These are phyloP conservation scores for Sordariomycetes sp. DNA, from an alignment of 2,329 filamentous ascomycete species.

Conservation along the genomic window DNA sequence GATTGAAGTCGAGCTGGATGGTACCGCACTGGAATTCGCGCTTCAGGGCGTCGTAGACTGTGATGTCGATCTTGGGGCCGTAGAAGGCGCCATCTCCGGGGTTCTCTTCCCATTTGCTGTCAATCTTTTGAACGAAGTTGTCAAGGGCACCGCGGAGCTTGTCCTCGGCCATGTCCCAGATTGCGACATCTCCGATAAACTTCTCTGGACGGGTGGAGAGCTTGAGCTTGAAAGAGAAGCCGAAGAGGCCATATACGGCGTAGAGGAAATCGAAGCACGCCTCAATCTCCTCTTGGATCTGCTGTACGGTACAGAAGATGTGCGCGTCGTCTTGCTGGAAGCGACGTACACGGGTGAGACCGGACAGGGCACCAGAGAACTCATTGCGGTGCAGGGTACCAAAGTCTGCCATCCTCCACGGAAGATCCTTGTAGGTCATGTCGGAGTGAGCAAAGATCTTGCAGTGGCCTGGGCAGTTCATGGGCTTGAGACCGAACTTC, in stretches of 20 bases:
- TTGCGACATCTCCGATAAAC: constrained; percentile 75
- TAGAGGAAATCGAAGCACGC: constrained; percentile 81
- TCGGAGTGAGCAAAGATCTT: constrained; percentile 77
- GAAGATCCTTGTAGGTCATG: constrained; percentile 76
- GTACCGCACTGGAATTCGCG: constrained; percentile 58
- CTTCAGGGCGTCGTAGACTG: constrained; percentile 77
- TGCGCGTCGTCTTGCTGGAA: constrained; percentile 97
- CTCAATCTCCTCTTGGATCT: constrained; percentile 48
- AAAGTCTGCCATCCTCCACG: constrained; percentile 90
- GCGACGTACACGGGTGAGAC: constrained; percentile 82
- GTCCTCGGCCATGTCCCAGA: constrained; percentile 82
- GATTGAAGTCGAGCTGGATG: constrained; percentile 88
- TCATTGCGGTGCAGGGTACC: constrained; percentile 94
- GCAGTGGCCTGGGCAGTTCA: constrained; percentile 97
- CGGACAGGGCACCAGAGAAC: constrained; percentile 81
- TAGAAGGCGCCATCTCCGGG: constrained; percentile 97
- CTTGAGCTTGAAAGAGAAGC: constrained; percentile 77
- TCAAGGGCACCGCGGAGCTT: constrained; percentile 73
- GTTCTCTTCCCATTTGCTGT: constrained; percentile 79
- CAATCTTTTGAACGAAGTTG: constrained; percentile 53
- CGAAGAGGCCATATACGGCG: constrained; percentile 57
- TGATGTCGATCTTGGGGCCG: constrained; percentile 97
- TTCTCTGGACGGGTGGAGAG: constrained; percentile 86
- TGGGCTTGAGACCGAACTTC: constrained; percentile 70
- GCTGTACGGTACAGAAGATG: constrained; percentile 64